Evolutionary conservation across 257 asterid genomes (phyloP).

Genomic region (Penstemon newberryi): DNA sequence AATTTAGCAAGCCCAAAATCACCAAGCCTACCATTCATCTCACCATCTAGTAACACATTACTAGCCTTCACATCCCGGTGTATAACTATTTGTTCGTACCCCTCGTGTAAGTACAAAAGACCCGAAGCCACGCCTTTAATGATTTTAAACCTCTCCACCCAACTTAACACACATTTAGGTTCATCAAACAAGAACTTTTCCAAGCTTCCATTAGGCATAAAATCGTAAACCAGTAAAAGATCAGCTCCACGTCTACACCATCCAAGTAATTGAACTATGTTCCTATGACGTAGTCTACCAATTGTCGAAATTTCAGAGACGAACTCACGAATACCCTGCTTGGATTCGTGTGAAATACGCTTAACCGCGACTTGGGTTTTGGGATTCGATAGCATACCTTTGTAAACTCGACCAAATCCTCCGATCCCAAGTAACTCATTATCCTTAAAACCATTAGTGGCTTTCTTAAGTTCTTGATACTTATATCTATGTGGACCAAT

Average conservation of each 20-base stretch:
- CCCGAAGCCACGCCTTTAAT: constrained; percentile 73
- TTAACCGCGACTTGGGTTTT: constrained; percentile 59
- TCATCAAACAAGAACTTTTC: constrained; percentile 51
- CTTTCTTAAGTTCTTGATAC: constrained; percentile 55
- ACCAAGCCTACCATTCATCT: constrained; percentile 53
- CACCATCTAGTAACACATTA: constrained; percentile 58
- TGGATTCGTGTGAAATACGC: constrained; percentile 62
- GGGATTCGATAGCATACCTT: constrained; percentile 43
- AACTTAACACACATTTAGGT: constrained; percentile 36
- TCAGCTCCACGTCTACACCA: constrained; percentile 71
- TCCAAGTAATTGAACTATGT: constrained; percentile 64
- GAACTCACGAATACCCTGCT: constrained; percentile 68
- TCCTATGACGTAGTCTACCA: constrained; percentile 68
- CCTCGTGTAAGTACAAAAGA: constrained; percentile 66
- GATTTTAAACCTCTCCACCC: constrained; percentile 65
- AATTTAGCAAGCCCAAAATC: constrained; percentile 72
- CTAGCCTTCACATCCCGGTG: constrained; percentile 71
- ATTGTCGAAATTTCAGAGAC: constrained; percentile 66
- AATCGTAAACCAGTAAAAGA: constrained; percentile 65
- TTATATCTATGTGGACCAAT: constrained; percentile 69
- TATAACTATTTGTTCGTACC: constrained; percentile 60
- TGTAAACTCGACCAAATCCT: constrained; percentile 73
- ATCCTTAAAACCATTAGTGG: constrained; percentile 61
- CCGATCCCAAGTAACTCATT: constrained; percentile 68
- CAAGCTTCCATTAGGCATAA: constrained; percentile 76